Evolutionary conservation across 139 green algal species (phyloP).

Genomic region (Chlorella sorokiniana): DNA sequence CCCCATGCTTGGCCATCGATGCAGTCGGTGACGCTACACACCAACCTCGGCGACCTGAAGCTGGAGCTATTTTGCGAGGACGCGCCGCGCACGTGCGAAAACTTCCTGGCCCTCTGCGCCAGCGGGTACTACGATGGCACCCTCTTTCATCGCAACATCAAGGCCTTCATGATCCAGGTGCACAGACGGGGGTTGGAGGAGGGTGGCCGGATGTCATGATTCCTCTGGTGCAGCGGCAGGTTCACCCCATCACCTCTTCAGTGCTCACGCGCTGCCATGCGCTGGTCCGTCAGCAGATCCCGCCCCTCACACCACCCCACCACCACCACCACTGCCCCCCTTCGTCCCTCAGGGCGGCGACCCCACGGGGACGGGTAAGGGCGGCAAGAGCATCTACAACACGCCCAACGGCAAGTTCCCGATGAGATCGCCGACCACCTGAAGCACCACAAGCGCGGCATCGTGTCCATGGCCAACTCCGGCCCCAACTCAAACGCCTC

Average conservation of each 20-base stretch:
- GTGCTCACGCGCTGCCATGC: not conserved
- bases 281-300: no score
- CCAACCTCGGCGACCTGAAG: constrained; percentile 95
- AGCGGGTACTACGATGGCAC: constrained; percentile 71
- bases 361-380: constrained; percentile 94
- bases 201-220: no score
- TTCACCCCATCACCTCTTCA: no score
- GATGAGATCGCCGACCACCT: constrained; percentile 92
- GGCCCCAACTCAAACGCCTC: constrained; percentile 91
- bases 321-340: not conserved
- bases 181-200: not conserved
- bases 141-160: constrained; percentile 96
- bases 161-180: constrained; percentile 93
- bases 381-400: constrained; percentile 87
- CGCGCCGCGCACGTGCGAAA: constrained; percentile 74
- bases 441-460: constrained; percentile 89
- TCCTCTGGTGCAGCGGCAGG: not conserved
- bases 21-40: constrained; percentile 96
- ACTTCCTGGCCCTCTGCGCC: constrained; percentile 95
- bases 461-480: constrained; percentile 97
- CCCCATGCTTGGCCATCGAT: not conserved
- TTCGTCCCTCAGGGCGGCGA: constrained; percentile 64
- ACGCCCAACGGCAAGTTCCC: constrained; percentile 90
- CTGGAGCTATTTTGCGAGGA: constrained; percentile 95
- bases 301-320: not conserved